Base-by-base conservation (phyloP, 306 rosid species). In the Inga oerstediana region DNA sequence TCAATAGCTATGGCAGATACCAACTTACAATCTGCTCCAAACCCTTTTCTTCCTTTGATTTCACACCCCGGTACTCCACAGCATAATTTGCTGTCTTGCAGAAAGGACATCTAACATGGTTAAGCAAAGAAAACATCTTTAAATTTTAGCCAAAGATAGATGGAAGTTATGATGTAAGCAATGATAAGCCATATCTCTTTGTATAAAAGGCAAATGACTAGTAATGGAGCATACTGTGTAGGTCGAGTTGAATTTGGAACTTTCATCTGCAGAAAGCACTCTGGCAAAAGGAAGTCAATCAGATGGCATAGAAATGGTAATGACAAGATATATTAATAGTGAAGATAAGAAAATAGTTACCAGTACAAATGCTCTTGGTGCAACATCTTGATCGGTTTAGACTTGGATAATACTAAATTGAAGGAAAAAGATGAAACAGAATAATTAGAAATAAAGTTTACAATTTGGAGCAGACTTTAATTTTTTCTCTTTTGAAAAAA, bases 241-340 rank as follows among this genome's bases (percentile, higher is more conserved):
- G 99, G 99, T 58, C 98, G 98, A 72, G 97, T 88, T 75, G 99
- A 94, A 87, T 97, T 97, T 73, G 99, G 99, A 84, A 97, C 99
- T 89, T 94, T 97, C 99, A 97, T 97, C 95, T 97, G 98, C 89
- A 97, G 85, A 90, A 97, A 97, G 83, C 99, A 97, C 88, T 97
- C 99, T 97, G 94, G 78, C 49, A 35, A 78, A 82, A 75, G 66
- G 86, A 83, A 87, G 44, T 34, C 45, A 79, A 77, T 89, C 85
- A 90, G 85, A 52, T 70, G 24, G 44, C 73, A 62, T 68, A 45
- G 19, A 68, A 81, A 75, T 67, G 67, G 69, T 45, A 69, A 62
- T 30, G 44, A 77, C 30, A 51, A 54, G 56, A 80, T 64, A 73
- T 34, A 71, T 41, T 41, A 75, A 67, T 48, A 46, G 46, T 14